Conservation (phyloP, 1,139 yeast genomes). For the Taphrina confusa region DNA sequence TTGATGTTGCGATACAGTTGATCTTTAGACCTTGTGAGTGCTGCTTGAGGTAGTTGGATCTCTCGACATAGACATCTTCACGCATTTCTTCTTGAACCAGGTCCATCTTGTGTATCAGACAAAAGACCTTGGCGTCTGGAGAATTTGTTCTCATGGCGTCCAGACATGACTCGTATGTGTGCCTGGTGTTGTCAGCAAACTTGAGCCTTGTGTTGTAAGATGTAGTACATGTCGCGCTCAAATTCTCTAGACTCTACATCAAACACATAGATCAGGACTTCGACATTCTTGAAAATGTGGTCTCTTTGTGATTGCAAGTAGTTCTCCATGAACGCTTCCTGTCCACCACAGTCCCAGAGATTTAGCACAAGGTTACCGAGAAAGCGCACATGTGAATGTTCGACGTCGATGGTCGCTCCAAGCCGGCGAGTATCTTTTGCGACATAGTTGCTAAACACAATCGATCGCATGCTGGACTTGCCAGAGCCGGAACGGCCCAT, state of each 20-base stretch:
- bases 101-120: constrained; percentile 93
- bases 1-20: constrained; percentile 89
- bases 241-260: constrained; percentile 94
- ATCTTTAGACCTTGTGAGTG: constrained; percentile 82
- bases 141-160: constrained; percentile 80
- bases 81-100: constrained; percentile 84
- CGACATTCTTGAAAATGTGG: constrained; percentile 92
- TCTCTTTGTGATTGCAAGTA: constrained; percentile 84
- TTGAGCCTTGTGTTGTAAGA: neutral
- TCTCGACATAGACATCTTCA: constrained; percentile 57
- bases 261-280: constrained; percentile 93
- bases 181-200: constrained; percentile 45
- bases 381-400: constrained; percentile 89
- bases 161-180: constrained; percentile 80
- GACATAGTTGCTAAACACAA: constrained; percentile 87
- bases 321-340: constrained; percentile 94
- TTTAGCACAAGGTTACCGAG: constrained; percentile 93
- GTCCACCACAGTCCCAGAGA: constrained; percentile 97
- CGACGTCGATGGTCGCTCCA: constrained; percentile 98
- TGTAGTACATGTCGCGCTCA: constrained; percentile 67
- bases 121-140: constrained; percentile 90
- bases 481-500: constrained; percentile 67
- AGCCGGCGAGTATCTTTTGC: constrained; percentile 93
- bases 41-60: constrained; percentile 39
- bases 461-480: constrained; percentile 94